Evolutionary conservation across 2,329 filamentous ascomycete species (phyloP).

Genomic region (Hypoxylon sp.): DNA sequence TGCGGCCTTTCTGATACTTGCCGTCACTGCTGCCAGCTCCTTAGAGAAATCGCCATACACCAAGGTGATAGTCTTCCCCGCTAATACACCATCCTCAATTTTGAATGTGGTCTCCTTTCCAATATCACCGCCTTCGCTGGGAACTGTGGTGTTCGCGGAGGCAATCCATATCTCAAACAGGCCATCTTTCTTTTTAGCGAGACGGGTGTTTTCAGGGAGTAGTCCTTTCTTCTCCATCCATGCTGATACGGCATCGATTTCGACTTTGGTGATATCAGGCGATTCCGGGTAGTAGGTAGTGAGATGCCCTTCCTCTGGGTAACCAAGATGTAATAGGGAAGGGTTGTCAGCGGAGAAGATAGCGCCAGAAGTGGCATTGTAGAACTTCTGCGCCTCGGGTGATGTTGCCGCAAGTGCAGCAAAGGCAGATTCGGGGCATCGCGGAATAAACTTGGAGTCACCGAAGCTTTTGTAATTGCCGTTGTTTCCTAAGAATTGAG

Average conservation of each 20-base stretch:
- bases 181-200: constrained; percentile 75
- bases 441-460: constrained; percentile 86
- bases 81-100: constrained; percentile 70
- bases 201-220: constrained; percentile 81
- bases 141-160: constrained; percentile 73
- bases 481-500: constrained; percentile 83
- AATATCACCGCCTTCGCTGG: constrained; percentile 75
- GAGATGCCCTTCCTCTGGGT: constrained; percentile 80
- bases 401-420: constrained; percentile 74
- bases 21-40: constrained; percentile 78
- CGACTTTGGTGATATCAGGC: constrained; percentile 78
- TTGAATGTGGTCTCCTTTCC: constrained; percentile 75
- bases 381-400: constrained; percentile 73
- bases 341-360: constrained; percentile 78
- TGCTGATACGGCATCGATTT: constrained; percentile 80
- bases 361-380: constrained; percentile 77
- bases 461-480: constrained; percentile 93
- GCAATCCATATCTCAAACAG: constrained; percentile 82
- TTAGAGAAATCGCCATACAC: constrained; percentile 81
- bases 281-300: constrained; percentile 88
- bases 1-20: constrained; percentile 77
- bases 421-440: constrained; percentile 75
- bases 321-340: constrained; percentile 81
- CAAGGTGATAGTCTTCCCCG: constrained; percentile 78
- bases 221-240: constrained; percentile 81